A percentile compares a stretch with the other conserved stretches of the same genome.
These are phyloP conservation scores for Penicillium turbatum DNA, from an alignment of 495 filamentous ascomycete species.

Conservation along the genomic window DNA sequence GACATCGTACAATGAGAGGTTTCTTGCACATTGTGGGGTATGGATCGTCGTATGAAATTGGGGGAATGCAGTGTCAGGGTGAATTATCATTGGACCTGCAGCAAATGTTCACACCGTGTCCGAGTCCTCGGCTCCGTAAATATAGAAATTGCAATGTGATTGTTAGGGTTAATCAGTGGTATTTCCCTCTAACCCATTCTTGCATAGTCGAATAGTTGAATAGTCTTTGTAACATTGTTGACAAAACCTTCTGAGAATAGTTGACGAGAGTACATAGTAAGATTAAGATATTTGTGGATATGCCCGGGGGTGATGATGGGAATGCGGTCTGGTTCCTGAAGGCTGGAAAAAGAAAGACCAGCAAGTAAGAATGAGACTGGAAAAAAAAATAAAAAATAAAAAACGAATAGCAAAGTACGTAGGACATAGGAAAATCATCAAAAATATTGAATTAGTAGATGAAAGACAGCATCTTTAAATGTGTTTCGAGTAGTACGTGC, in stretches of 20 bases:
- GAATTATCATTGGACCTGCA: constrained; percentile 17
- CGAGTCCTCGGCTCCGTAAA: constrained; percentile 13
- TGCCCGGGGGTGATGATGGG: background rate
- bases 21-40: constrained; percentile 29
- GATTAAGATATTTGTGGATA: background rate
- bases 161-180: background rate
- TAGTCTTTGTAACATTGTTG: background rate
- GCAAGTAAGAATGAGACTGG: no score
- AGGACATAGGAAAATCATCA: background rate
- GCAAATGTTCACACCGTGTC: constrained; percentile 4
- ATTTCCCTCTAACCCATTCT: background rate
- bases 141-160: background rate
- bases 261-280: no score
- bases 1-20: background rate
- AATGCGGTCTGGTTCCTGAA: constrained; percentile 2
- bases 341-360: background rate
- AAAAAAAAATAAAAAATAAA: background rate
- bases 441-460: background rate
- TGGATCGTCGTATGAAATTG: constrained; percentile 23
- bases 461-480: constrained; percentile 10
- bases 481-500: constrained; percentile 6
- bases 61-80: constrained; percentile 10
- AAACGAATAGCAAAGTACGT: background rate
- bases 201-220: background rate
- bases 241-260: background rate